Base-by-base conservation (phyloP, 192 early-diverging fungal genomes). In the Entophlyctis luteolus region DNA sequence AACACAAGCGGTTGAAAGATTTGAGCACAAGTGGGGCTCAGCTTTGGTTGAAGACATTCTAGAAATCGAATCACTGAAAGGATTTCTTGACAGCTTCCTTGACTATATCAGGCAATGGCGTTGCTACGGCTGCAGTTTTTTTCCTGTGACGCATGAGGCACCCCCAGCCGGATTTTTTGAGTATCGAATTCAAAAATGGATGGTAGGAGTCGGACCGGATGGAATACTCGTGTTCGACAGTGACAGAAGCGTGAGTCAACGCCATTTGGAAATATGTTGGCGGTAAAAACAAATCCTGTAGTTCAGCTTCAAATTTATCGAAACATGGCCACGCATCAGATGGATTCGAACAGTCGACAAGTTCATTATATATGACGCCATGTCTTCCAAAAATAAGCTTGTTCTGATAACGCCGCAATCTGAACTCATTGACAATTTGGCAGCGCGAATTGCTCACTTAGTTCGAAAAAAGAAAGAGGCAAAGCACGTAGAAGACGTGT, bases 121-220 rank as follows among this genome's bases (percentile, higher is more conserved):
- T 3, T 84, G 74, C 47, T 83, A 85, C 49, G 84, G 84, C 28
- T 78, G 74, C 48, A 68, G 76, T 2, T 84, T 85, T 48, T 85
- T 85, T 57, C 81, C 81, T 10, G 68, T 67, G 33, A 84, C 77
- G 39, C 28, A 60, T 16, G 77, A 81, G 12, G 29, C 65, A 1
- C 84, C 84, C 5, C 84, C 84, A 4, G 75, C 66, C 18, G 84
- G 81, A 37, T 85, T 79, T 55, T 85, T 85, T 58, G 84, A 85
- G 59, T 80, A 78, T 62, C 68, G 84, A 3, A 53, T 68, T 23
- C 77, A 83, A 65, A 72, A 76, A 46, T 78, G 71, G 73, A 71
- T 78, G 32, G 35, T 77, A 16, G 84, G 77, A n/a, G 67, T 85
- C 32, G 71, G 74, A 28, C 68, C 79, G 0, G 66, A 82, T 16